phyloP scores from a whole-genome alignment of 2,329 filamentous ascomycete genomes.

The Macrophomina pseudophaseolina region DNA sequence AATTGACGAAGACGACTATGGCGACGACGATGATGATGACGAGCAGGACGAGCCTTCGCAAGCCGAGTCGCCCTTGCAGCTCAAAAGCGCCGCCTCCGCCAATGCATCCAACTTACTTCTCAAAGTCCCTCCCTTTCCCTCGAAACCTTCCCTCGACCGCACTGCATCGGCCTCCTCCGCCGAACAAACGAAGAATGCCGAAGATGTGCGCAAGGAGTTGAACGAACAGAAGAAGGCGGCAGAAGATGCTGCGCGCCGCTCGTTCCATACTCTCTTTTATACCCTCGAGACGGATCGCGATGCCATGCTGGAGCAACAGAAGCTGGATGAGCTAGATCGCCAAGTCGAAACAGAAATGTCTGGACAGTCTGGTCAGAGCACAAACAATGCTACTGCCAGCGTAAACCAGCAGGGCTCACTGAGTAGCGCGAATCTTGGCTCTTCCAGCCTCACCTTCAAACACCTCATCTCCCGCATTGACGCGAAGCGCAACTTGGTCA shows the following conservation, averaged over 20 bases:
- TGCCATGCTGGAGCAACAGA: conserved; percentile 97
- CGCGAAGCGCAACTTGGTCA: conserved; percentile 85
- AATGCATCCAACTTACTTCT: conserved; percentile 58
- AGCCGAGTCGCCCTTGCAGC: conserved; percentile 55
- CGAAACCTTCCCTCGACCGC: conserved; percentile 64
- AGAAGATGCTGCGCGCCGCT: conserved; percentile 85
- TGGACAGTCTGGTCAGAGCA: conserved; percentile 58
- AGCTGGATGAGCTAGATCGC: conserved; percentile 93
- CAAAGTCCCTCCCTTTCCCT: conserved; percentile 70
- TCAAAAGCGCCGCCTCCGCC: conserved; percentile 58
- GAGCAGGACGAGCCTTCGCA: conserved; percentile 34
- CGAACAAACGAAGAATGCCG: conserved; percentile 70
- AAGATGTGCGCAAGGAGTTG: conserved; percentile 90
- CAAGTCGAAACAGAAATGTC: conserved; percentile 96
- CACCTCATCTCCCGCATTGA: conserved; percentile 97
- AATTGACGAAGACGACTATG: conserved; percentile 86
- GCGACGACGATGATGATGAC: conserved; percentile 76
- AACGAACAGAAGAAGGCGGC: conserved; percentile 91
- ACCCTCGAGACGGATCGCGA: conserved; percentile 93
- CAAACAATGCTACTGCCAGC: conserved; percentile 55
- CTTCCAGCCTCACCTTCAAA: conserved; percentile 93
- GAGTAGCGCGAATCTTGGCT: conserved; percentile 91
- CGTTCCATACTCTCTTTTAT: conserved; percentile 93
- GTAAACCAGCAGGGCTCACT: conserved; percentile 81
- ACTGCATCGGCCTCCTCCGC: conserved; percentile 57